phyloP scores from a whole-genome alignment of 129 eudicot species.

The Logfia minima region DNA sequence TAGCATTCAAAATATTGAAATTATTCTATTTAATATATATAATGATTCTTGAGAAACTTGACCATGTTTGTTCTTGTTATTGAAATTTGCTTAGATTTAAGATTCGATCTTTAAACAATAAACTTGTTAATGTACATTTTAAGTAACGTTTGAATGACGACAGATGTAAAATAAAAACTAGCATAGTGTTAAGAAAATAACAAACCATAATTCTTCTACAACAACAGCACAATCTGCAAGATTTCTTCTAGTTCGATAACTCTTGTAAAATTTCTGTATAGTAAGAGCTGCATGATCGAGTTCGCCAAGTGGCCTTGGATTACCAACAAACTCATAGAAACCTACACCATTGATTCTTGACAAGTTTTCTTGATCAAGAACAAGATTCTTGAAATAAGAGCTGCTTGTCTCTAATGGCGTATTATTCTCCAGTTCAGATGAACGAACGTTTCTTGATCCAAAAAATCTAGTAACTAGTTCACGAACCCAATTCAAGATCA shows the following conservation, averaged over 20 bases:
- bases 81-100: too few species aligned
- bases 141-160: background rate
- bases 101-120: background rate
- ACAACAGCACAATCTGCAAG: slow-evolving; percentile 89
- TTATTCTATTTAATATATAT: too few species aligned
- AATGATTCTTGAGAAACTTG: background rate
- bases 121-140: background rate
- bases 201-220: slow-evolving; percentile 64
- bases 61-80: background rate
- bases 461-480: slow-evolving; percentile 9
- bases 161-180: background rate
- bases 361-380: slow-evolving; percentile 32
- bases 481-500: slow-evolving; percentile 23
- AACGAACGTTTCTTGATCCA: background rate
- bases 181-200: background rate
- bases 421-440: background rate
- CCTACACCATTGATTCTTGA: slow-evolving; percentile 1
- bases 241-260: slow-evolving; percentile 71
- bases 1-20: background rate
- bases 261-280: slow-evolving; percentile 66
- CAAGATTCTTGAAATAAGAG: slow-evolving; percentile 33
- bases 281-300: slow-evolving; percentile 59
- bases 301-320: slow-evolving; percentile 31
- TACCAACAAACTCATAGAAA: slow-evolving; percentile 15
- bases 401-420: slow-evolving; percentile 14